Base-by-base conservation (phyloP, 2,329 filamentous ascomycete genomes). In the Colletotrichum falcatum region DNA sequence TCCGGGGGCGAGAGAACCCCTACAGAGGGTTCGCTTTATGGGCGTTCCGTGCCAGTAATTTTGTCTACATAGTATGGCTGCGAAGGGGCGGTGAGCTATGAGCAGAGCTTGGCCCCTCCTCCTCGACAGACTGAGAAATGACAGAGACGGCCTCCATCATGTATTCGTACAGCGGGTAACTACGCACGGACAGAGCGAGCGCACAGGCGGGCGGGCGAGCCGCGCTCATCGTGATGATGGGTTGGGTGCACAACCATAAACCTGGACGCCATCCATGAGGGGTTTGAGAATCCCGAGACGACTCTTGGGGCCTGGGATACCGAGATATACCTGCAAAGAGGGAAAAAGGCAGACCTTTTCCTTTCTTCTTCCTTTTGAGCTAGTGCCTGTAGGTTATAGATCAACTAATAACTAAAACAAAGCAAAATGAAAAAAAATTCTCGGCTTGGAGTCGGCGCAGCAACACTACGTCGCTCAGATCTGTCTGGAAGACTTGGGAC, bases 331-430 rank as follows among this genome's bases (percentile, higher is more conserved):
- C 55, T 65, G 60, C 44, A 58, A 23, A 30, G 9, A 61, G 46
- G 30, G 23, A 49, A 49, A 42, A 18, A 20, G n/a, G 12, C n/a
- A 23, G n/a, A n/a, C n/a, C 20, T 23, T 23, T 23, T 4, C n/a
- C 20, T 23, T 11, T 23, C 20, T n/a, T 3, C 26, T 59, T 59
- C 28, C 35, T 54, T 70, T 28, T 12, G 64, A 70, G 39, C 54
- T 70, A 71, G 65, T 61, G 54, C 59, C 35, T 64, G 60, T 70
- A 35, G 39, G 66, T 61, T 20, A 65, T 70, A 51, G 23, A 70
- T 71, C 70, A 70, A 60, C 14, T 56, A 39, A 30, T 49, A 65
- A 44, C 26, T 46, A 30, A 33, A 33, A 33, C 8, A 46, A n/a
- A n/a, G n/a, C n/a, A n/a, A n/a, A n/a, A n/a, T n/a, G n/a, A n/a